Percentiles rank a stretch among this genome's conserved stretches.
Conservation (phyloP, 2,329 filamentous ascomycete species). For the Xylaria sp. region DNA sequence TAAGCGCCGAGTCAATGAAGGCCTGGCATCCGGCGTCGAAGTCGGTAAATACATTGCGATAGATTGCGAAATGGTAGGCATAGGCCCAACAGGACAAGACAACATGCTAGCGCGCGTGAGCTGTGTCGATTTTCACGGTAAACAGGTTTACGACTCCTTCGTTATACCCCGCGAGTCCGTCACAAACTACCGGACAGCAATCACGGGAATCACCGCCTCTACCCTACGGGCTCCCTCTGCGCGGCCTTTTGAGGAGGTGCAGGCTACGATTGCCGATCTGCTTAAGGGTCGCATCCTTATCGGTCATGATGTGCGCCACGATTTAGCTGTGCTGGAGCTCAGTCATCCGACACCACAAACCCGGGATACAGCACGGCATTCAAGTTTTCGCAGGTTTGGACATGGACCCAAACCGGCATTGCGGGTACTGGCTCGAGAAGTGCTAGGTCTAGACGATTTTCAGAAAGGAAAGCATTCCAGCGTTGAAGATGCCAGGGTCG, state of each 20-base stretch:
- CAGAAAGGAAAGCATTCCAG: conserved; percentile 73
- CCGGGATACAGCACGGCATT: conserved; percentile 44
- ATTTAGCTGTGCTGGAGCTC: conserved; percentile 78
- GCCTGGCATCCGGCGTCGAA: conserved; percentile 69
- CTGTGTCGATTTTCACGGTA: conserved; percentile 91
- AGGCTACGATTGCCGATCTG: conserved; percentile 73
- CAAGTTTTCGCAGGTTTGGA: conserved; percentile 35
- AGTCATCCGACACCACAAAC: conserved; percentile 74
- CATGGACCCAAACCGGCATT: conserved; percentile 63
- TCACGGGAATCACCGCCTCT: conserved; percentile 82
- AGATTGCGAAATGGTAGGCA: conserved; percentile 98
- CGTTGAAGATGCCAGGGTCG: conserved; percentile 82
- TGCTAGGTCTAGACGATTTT: conserved; percentile 67
- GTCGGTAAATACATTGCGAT: conserved; percentile 91
- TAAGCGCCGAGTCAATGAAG: conserved; percentile 66
- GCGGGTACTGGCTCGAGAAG: conserved; percentile 59
- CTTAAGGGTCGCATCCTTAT: conserved; percentile 73
- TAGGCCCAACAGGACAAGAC: conserved; percentile 74
- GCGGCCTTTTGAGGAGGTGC: conserved; percentile 79
- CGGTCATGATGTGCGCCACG: conserved; percentile 77
- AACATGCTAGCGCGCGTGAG: conserved; percentile 87
- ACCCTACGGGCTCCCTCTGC: conserved; percentile 71
- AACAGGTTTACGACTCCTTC: conserved; percentile 93
- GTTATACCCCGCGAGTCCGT: conserved; percentile 82
- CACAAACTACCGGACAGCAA: conserved; percentile 87